A percentile compares a stretch with the other conserved stretches of the same genome.
These are phyloP conservation scores for Macrophomina tecta DNA, from an alignment of 2,329 filamentous ascomycete species.

Conservation along the genomic window DNA sequence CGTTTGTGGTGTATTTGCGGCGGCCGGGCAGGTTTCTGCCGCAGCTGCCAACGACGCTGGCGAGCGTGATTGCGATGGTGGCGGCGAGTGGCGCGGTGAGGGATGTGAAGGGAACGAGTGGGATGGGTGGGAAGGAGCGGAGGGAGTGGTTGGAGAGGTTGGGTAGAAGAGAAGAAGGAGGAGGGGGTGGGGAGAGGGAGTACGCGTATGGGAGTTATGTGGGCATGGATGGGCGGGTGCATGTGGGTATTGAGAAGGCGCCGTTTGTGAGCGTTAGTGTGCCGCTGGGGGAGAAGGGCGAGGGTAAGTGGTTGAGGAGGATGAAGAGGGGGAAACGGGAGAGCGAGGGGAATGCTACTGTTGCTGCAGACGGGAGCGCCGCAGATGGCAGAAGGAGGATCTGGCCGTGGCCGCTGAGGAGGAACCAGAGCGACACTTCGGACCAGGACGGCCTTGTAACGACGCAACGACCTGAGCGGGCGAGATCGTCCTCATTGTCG, in stretches of 20 bases:
- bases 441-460: background rate
- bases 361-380: too few relatives aligned
- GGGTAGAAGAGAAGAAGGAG: background rate
- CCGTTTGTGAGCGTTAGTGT: background rate
- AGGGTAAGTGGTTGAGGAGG: too few relatives aligned
- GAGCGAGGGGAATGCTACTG: too few relatives aligned
- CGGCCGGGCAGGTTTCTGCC: constrained; percentile 54
- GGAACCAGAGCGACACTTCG: background rate
- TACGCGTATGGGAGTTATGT: background rate
- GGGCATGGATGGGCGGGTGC: background rate
- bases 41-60: constrained; percentile 59
- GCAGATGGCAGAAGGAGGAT: background rate
- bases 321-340: too few relatives aligned
- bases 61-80: constrained; percentile 54
- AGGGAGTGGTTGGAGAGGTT: background rate
- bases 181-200: background rate
- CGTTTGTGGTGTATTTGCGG: constrained; percentile 51
- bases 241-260: background rate
- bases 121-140: constrained; percentile 22
- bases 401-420: background rate
- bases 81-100: constrained; percentile 54
- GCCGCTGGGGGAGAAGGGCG: background rate
- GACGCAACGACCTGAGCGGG: background rate
- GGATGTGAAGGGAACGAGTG: constrained; percentile 40
- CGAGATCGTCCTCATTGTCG: background rate